These are phyloP conservation scores for Apiospora pterosperma DNA, from an alignment of 2,329 filamentous ascomycete genomes.

Conservation along the genomic window DNA sequence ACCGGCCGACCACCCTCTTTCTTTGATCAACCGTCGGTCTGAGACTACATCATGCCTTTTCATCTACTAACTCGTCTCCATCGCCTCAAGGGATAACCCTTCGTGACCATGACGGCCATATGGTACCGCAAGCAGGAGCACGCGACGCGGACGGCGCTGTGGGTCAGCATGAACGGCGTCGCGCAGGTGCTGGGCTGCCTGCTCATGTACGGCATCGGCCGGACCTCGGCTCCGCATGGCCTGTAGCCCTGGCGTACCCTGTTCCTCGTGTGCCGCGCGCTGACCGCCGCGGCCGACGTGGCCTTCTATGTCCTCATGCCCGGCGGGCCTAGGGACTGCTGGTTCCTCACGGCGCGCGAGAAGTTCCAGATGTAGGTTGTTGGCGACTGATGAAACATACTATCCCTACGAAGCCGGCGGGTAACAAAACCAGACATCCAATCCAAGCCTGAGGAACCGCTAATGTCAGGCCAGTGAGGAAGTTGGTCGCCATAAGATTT, in stretches of 20 bases:
- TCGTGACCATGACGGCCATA: slow-evolving; percentile 41
- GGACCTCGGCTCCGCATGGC: slow-evolving; percentile 27
- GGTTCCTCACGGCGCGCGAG: slow-evolving; percentile 44
- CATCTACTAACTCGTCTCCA: background rate
- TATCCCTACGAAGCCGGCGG: too few relatives aligned
- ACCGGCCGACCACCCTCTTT: background rate
- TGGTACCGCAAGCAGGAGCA: slow-evolving; percentile 38
- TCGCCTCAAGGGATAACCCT: background rate
- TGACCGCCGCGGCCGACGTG: slow-evolving; percentile 39
- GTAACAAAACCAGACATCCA: too few relatives aligned
- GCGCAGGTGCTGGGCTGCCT: slow-evolving; percentile 42
- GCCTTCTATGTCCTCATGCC: slow-evolving; percentile 46
- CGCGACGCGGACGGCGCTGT: slow-evolving; percentile 29
- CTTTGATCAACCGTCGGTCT: background rate
- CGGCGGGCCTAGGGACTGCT: slow-evolving; percentile 39
- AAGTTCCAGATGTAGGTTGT: too few relatives aligned
- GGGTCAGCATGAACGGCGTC: slow-evolving; percentile 43
- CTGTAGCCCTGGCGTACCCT: slow-evolving; percentile 44
- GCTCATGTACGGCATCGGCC: slow-evolving; percentile 50
- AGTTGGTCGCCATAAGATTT: too few relatives aligned
- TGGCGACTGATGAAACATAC: too few relatives aligned
- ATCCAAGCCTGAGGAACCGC: too few relatives aligned
- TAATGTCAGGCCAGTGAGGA: too few relatives aligned
- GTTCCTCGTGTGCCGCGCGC: slow-evolving; percentile 46
- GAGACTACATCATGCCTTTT: background rate